Conservation (phyloP, 1,284 basidiomycete species). For the Ceratorhiza oryzae-sativae region DNA sequence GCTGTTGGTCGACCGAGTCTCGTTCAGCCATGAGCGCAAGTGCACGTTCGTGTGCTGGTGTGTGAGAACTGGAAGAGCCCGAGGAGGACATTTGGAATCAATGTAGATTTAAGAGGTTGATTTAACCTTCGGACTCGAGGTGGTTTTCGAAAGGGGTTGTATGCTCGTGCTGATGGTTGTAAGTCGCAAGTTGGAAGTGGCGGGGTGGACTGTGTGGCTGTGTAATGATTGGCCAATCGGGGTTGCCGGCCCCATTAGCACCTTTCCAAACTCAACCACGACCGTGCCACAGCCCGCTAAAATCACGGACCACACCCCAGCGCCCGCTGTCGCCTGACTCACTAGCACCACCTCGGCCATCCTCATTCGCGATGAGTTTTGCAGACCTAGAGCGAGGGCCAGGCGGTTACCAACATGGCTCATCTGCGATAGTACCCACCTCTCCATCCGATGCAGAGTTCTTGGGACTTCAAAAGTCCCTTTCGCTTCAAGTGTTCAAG, state of each 20-base stretch:
- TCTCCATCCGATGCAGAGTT: constrained; percentile 68
- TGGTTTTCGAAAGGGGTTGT: not conserved
- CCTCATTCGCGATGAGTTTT: constrained; percentile 40
- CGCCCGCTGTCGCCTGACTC: no score
- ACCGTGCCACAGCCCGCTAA: constrained; percentile 29
- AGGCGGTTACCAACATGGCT: constrained; percentile 17
- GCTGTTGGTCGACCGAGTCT: constrained; percentile 67
- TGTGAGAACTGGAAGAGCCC: not conserved
- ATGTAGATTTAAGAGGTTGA: not conserved
- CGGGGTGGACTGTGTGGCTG: constrained; percentile 27
- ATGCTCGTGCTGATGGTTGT: constrained; percentile 2
- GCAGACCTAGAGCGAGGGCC: constrained; percentile 43
- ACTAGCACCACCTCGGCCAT: no score
- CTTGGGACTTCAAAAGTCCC: constrained; percentile 77
- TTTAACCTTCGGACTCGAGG: not conserved
- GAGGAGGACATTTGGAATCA: constrained; percentile 15
- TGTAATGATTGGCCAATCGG: constrained; percentile 28
- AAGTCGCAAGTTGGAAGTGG: not conserved
- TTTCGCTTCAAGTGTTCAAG: constrained; percentile 97
- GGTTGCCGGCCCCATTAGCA: not conserved
- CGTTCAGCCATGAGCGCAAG: constrained; percentile 67
- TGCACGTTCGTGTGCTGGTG: constrained; percentile 56
- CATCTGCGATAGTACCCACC: constrained; percentile 17
- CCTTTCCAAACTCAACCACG: constrained; percentile 17
- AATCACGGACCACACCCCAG: constrained; percentile 6